Evolutionary conservation across 495 filamentous ascomycete species (phyloP).

Genomic region (Neurospora sp.): DNA sequence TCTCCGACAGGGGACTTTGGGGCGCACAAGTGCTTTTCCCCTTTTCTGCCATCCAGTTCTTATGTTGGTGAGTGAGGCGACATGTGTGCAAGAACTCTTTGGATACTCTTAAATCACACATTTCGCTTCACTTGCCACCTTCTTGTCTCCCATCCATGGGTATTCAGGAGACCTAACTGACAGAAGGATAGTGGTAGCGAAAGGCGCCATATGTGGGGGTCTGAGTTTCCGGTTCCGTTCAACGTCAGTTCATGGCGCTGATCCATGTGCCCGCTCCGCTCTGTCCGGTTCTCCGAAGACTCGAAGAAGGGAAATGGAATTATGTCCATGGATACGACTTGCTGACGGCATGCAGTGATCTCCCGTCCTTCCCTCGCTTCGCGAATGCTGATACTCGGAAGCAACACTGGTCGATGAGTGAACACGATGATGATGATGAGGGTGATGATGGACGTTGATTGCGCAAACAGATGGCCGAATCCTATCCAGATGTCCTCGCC

Average conservation of each 20-base stretch:
- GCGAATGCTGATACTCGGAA: neutral
- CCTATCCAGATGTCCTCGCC: neutral
- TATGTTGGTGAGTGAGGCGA: neutral
- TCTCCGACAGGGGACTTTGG: neutral
- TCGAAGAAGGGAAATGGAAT: neutral
- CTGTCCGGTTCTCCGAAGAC: neutral
- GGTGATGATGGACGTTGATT: neutral
- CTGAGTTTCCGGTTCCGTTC: neutral
- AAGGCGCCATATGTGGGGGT: neutral
- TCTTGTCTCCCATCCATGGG: neutral
- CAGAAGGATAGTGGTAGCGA: neutral
- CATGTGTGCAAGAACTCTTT: neutral
- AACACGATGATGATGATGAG: neutral
- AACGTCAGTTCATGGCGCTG: neutral
- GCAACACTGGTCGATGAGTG: neutral
- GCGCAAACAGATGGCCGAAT: neutral
- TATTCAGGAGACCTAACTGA: neutral
- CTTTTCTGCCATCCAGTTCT: neutral
- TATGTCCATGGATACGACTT: neutral
- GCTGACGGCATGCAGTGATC: neutral
- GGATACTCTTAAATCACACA: neutral
- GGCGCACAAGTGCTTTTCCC: neutral
- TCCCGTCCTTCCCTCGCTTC: neutral
- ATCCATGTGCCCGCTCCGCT: neutral
- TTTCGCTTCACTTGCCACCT: neutral